Evolutionary conservation across 768 basidiomycete genomes (phyloP).

Genomic region (Fibroporia radiculosa): DNA sequence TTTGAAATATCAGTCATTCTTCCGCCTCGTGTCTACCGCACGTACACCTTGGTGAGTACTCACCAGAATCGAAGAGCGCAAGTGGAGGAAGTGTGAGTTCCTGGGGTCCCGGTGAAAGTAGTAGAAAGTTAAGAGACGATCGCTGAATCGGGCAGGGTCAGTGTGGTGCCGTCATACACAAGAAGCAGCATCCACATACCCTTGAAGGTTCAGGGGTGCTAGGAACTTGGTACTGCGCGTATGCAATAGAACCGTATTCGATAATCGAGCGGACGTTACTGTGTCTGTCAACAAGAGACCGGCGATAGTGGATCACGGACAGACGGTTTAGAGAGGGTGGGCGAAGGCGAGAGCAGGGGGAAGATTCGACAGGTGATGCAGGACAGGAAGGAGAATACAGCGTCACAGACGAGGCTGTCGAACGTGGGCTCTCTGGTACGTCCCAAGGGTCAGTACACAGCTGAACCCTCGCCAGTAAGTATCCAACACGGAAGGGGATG

Average conservation of each 20-base stretch:
- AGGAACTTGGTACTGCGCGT: slow-evolving; percentile 10
- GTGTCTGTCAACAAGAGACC: slow-evolving; percentile 23
- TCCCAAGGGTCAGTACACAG: slow-evolving; percentile 12
- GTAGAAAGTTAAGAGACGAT: slow-evolving; percentile 14
- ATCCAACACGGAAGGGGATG: neutral
- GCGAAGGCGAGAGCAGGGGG: slow-evolving; percentile 25
- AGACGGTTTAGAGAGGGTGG: slow-evolving; percentile 25
- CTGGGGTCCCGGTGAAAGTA: slow-evolving; percentile 5
- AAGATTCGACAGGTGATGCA: slow-evolving; percentile 16
- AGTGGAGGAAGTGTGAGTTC: slow-evolving; percentile 5
- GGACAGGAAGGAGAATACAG: slow-evolving; percentile 13
- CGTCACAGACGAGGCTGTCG: slow-evolving; percentile 16
- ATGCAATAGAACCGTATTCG: slow-evolving; percentile 11
- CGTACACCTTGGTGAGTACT: neutral
- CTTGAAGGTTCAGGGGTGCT: slow-evolving; percentile 5
- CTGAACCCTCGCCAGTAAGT: slow-evolving; percentile 1
- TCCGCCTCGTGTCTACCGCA: neutral
- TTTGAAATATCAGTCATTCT: neutral
- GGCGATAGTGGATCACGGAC: slow-evolving; percentile 28
- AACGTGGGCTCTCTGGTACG: slow-evolving; percentile 8
- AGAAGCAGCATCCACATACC: neutral
- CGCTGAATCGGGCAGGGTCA: neutral
- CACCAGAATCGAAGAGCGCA: slow-evolving; percentile 12
- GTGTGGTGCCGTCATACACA: too few relatives aligned
- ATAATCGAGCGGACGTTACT: slow-evolving; percentile 21